A percentile compares a stretch with the other conserved stretches of the same genome.
phyloP scores from a whole-genome alignment of 2,329 filamentous ascomycete genomes.

The Penicillium sp. region DNA sequence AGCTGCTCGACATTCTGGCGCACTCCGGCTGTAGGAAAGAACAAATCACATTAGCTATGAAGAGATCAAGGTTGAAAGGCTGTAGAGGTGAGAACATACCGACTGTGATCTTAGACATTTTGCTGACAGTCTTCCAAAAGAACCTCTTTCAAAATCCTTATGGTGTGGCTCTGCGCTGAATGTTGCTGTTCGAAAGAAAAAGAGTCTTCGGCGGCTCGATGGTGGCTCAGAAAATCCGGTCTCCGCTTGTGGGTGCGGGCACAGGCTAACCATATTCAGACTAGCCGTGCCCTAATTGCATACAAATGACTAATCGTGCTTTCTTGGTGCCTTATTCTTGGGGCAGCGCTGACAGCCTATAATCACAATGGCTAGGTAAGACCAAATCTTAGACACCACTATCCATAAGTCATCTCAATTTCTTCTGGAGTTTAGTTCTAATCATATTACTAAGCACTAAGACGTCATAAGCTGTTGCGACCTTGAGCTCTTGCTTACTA shows the following conservation, averaged over 20 bases:
- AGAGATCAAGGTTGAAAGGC: background rate
- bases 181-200: constrained; percentile 35
- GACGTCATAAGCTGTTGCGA: too few relatives aligned
- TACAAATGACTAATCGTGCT: constrained; percentile 5
- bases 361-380: background rate
- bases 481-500: background rate
- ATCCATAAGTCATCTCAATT: background rate
- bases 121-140: constrained; percentile 84
- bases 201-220: constrained; percentile 21
- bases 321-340: background rate
- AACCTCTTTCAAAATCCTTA: constrained; percentile 64
- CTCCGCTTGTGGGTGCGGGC: constrained; percentile 46
- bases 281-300: constrained; percentile 32
- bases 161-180: constrained; percentile 69
- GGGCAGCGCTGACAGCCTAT: background rate
- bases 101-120: constrained; percentile 64
- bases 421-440: background rate
- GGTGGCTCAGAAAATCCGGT: constrained; percentile 36
- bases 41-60: constrained; percentile 12
- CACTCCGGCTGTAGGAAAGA: constrained; percentile 72
- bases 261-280: constrained; percentile 30
- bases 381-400: background rate
- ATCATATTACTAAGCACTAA: too few relatives aligned
- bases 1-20: constrained; percentile 91
- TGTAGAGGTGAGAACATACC: constrained; percentile 44